Evolutionary conservation across 1,284 basidiomycete species (phyloP).

Genomic region (Moniliella sp.): DNA sequence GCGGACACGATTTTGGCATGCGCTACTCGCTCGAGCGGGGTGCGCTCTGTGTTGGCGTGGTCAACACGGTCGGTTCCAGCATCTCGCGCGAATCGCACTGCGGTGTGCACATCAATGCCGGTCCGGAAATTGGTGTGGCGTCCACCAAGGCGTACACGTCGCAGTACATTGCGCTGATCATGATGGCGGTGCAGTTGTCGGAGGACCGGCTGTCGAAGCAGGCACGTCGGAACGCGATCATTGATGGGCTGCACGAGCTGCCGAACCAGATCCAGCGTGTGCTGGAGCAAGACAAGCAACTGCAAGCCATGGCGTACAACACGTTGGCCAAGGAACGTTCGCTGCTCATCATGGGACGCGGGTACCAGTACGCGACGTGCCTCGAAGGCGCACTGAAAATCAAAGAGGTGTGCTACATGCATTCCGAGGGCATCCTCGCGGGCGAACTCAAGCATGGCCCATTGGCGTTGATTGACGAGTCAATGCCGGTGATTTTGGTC

Average conservation of each 20-base stretch:
- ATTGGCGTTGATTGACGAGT: slow-evolving; percentile 89
- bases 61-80: slow-evolving; percentile 97
- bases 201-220: slow-evolving; percentile 87
- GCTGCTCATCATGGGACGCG: slow-evolving; percentile 87
- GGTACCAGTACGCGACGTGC: slow-evolving; percentile 91
- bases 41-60: slow-evolving; percentile 76
- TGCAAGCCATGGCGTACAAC: slow-evolving; percentile 64
- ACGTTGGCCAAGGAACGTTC: slow-evolving; percentile 61
- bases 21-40: slow-evolving; percentile 86
- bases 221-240: slow-evolving; percentile 73
- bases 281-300: slow-evolving; percentile 53
- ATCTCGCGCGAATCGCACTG: slow-evolving; percentile 93
- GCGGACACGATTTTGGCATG: slow-evolving; percentile 92
- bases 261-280: slow-evolving; percentile 78
- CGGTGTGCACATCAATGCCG: slow-evolving; percentile 99
- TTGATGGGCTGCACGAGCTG: slow-evolving; percentile 75
- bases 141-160: slow-evolving; percentile 99
- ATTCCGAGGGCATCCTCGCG: slow-evolving; percentile 53
- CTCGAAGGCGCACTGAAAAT: slow-evolving; percentile 97
- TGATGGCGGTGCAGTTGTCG: slow-evolving; percentile 91
- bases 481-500: slow-evolving; percentile 63
- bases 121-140: slow-evolving; percentile 95
- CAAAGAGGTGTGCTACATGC: slow-evolving; percentile 62
- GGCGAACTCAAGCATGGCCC: slow-evolving; percentile 98
- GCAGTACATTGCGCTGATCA: slow-evolving; percentile 90